Percentiles rank a stretch among this genome's conserved stretches.
These are phyloP conservation scores for Filobasidium wieringae DNA, from an alignment of 768 basidiomycete species.

Conservation along the genomic window DNA sequence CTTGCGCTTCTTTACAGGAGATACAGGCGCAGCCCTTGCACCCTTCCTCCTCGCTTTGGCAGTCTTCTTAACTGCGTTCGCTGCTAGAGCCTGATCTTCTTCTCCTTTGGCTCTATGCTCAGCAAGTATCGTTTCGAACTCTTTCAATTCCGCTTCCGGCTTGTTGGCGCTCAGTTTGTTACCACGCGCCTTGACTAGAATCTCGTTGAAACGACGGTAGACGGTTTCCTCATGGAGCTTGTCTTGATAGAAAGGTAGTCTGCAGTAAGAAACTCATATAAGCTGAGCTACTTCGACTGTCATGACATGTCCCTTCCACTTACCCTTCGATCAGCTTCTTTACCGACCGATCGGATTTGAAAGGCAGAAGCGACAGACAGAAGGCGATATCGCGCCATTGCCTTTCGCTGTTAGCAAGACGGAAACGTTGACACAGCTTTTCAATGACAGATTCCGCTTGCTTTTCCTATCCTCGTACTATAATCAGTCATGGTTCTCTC, in stretches of 20 bases:
- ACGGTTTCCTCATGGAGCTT: slow-evolving; percentile 83
- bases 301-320: not conserved
- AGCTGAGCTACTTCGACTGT: not conserved
- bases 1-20: not conserved
- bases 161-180: slow-evolving; percentile 79
- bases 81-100: slow-evolving; percentile 83
- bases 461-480: slow-evolving; percentile 80
- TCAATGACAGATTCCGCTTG: slow-evolving; percentile 96
- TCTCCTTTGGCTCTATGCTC: slow-evolving; percentile 72
- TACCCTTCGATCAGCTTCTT: slow-evolving; percentile 84
- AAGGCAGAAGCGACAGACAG: slow-evolving; percentile 84
- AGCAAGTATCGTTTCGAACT: slow-evolving; percentile 89
- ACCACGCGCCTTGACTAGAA: slow-evolving; percentile 62
- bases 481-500: too few species aligned
- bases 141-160: slow-evolving; percentile 82
- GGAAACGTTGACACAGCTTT: slow-evolving; percentile 92
- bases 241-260: slow-evolving; percentile 83
- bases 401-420: slow-evolving; percentile 69
- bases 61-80: slow-evolving; percentile 69
- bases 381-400: slow-evolving; percentile 98
- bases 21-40: not conserved
- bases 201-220: slow-evolving; percentile 71
- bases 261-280: slow-evolving; percentile 8
- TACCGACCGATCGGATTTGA: slow-evolving; percentile 90
- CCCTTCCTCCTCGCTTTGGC: slow-evolving; percentile 49